Evolutionary conservation across 2,329 filamentous ascomycete species (phyloP), one percentile per base, ranked within the genome.

Genomic region (Hymenoscyphus albidus): DNA sequence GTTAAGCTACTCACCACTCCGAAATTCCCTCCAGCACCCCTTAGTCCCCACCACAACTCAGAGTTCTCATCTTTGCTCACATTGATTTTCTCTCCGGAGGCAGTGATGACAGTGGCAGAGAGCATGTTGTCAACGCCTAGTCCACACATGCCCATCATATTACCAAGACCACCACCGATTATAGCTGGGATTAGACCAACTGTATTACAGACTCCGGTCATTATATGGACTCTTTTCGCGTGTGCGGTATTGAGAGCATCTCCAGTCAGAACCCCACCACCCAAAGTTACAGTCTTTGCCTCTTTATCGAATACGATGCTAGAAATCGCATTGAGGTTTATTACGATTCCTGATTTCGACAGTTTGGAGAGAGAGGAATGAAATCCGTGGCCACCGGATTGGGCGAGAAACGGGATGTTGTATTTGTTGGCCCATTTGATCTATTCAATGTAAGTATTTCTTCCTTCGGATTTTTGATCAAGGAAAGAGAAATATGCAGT

Each of bases 361-460:
- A 59, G 39, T 31, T 38, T 14, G 1, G 58, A 40, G 13, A 68
- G 39, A 1, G 57, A 51, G 10, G 18, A n/a, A 10, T 31, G 22
- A 13, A 63, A 62, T 2, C 61, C 67, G 22, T 68, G 63, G 13
- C 56, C 62, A n/a, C 67, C 65, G 6, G 51, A 56, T 44, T 65
- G 63, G 3, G 67, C 65, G 31, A 65, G 54, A 39, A 67, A 65
- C 3, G 61, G 42, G 7, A 68, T 67, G 6, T 61, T 51, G 59
- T 61, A 12, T 14, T 18, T 54, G 40, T 27, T 57, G 5, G 64
- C 64, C 51, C 39, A 66, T 66, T 66, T 64, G 12, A 66, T 22
- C 64, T 66, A 22, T 59, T 48, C 48, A 16, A 5, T 16, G 5
- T 35, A 10, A 12, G 40, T 61, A 7, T 44, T 44, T 7, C n/a